phyloP scores from a whole-genome alignment of 2,329 filamentous ascomycete genomes.

The Xylariaceae sp. region DNA sequence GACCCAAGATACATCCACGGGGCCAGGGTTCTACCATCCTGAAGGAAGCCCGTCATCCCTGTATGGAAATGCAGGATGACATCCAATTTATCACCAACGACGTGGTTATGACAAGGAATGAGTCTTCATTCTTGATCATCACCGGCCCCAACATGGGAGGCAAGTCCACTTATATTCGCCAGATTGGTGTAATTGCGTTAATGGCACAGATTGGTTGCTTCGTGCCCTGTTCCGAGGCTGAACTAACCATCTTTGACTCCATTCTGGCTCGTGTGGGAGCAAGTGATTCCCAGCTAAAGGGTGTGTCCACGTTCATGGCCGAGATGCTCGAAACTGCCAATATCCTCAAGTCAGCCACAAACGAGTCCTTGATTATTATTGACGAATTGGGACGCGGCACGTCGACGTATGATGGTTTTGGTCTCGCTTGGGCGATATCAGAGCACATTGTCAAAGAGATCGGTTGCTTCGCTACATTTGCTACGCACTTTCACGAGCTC shows the following conservation, averaged over 20 bases:
- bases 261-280: conserved; percentile 95
- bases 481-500: conserved; percentile 97
- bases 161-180: conserved; percentile 96
- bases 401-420: conserved; percentile 97
- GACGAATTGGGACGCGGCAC: conserved; percentile 96
- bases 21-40: conserved; percentile 85
- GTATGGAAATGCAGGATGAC: conserved; percentile 98
- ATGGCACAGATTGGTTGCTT: conserved; percentile 98
- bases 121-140: conserved; percentile 90
- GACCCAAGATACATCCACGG: conserved; percentile 84
- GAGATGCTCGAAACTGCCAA: conserved; percentile 99
- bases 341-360: conserved; percentile 93
- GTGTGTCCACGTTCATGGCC: conserved; percentile 98
- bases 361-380: conserved; percentile 95
- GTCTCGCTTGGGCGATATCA: conserved; percentile 97
- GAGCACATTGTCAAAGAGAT: conserved; percentile 97
- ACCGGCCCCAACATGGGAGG: conserved; percentile 99
- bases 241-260: conserved; percentile 93
- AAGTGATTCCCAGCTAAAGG: conserved; percentile 94
- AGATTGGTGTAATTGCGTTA: conserved; percentile 92
- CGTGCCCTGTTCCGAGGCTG: conserved; percentile 84
- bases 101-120: conserved; percentile 71
- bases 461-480: conserved; percentile 89
- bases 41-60: conserved; percentile 92
- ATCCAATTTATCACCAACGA: conserved; percentile 99